Evolutionary conservation across 2,329 filamentous ascomycete species (phyloP), one percentile per base, ranked within the genome.

Genomic region (Parastagonospora nodorum): DNA sequence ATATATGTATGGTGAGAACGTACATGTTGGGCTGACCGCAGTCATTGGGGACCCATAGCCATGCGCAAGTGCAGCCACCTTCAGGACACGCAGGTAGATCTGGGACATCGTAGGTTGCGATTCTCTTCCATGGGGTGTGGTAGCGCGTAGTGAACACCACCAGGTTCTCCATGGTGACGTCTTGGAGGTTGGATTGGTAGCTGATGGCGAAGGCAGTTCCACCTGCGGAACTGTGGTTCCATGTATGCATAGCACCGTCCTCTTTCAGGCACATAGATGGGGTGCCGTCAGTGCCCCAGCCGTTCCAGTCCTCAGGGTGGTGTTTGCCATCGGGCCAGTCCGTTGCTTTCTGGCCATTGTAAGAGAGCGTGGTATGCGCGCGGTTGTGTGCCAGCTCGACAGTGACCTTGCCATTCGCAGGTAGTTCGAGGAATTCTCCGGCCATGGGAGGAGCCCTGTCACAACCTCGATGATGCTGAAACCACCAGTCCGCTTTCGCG

Each of bases 301-400:
- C 75, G 28, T 71, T 68, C 78, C 78, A 82, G 36, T 79, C 71
- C 36, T 79, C 75, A 3, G 75, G 72, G 44, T 80, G 78, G 4
- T 75, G 54, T 36, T 72, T 60, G 15, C 80, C 79, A 54, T 82
- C 80, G 0, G 77, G 77, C 79, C 80, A 82, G 11, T 76, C 74
- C 0, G 73, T 72, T 0, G 64, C 68, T 4, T 61, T 48, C 7
- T 61, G 48, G 8, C 78, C 77, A 12, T 71, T 66, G 53, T 75
- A 80, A 2, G 77, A 78, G 9, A 82, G 72, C 0, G 75, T 80
- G 0, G 79, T 80, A 43, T 77, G 74, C 11, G 73, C 79, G 7
- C 77, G 76, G 69, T 82, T 82, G 53, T 80, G 76, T 27, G 80
- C 79, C 0, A 81, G 67, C 55, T 83, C 79, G 6, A 79, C 77